Percentiles rank a stretch among this genome's conserved stretches.
These are phyloP conservation scores for Phytophthora syringae DNA, from an alignment of 352 stramenopile species.

Conservation along the genomic window DNA sequence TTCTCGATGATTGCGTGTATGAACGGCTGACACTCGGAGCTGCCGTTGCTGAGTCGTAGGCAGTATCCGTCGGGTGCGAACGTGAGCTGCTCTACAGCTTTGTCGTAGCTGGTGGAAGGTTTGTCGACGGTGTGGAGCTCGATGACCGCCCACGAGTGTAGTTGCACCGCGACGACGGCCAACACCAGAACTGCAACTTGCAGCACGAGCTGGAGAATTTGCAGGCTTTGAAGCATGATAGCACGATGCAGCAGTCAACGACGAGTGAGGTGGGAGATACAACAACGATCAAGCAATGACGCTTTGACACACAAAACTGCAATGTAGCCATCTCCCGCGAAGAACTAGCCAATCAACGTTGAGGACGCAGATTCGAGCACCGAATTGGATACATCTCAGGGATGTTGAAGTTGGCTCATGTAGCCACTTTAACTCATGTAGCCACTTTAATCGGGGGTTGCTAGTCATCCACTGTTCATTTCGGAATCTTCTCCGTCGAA, in stretches of 20 bases:
- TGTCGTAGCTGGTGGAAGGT: background rate
- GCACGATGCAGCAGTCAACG: background rate
- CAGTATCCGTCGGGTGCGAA: conserved; percentile 62
- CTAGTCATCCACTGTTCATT: background rate
- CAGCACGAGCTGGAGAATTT: conserved; percentile 27
- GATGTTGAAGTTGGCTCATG: no score
- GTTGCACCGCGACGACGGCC: conserved; percentile 27
- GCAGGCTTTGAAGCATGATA: conserved; percentile 29
- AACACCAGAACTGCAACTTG: conserved; percentile 39
- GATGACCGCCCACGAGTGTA: conserved; percentile 48
- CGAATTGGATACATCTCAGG: conserved; percentile 17
- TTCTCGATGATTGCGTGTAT: conserved; percentile 44
- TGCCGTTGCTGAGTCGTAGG: conserved; percentile 39
- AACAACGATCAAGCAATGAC: conserved; percentile 5
- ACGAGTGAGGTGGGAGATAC: background rate
- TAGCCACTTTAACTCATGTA: background rate
- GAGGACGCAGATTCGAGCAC: conserved; percentile 19
- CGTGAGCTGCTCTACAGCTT: conserved; percentile 28
- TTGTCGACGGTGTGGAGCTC: conserved; percentile 20
- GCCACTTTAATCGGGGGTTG: conserved; percentile 4
- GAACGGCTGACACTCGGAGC: conserved; percentile 48
- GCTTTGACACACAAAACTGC: background rate
- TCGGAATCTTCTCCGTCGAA: conserved; percentile 5
- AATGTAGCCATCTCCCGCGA: conserved; percentile 30
- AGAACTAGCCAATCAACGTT: conserved; percentile 25